Evolutionary conservation across 176 grass and related monocot species (phyloP).

Genomic region (Aegilops sharonensis): DNA sequence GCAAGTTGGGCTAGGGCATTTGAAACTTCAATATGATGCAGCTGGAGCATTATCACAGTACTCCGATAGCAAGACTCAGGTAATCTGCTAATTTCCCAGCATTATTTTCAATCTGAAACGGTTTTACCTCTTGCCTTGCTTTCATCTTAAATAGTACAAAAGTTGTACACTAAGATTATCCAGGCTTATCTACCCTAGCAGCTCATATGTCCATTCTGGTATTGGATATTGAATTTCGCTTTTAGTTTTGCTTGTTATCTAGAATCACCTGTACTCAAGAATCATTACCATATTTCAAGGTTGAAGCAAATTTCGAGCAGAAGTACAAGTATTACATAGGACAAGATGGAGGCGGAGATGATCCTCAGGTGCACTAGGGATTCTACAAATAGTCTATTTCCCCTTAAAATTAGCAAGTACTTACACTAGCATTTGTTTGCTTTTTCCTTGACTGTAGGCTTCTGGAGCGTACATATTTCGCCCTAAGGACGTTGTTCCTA

Average conservation of each 20-base stretch:
- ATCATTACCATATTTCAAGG: constrained; percentile 43
- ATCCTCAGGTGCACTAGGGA: constrained; percentile 67
- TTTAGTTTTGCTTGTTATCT: constrained; percentile 15
- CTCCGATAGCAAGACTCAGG: constrained; percentile 59
- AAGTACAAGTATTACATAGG: constrained; percentile 83
- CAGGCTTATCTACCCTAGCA: background rate
- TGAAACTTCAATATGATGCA: constrained; percentile 73
- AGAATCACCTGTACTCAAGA: constrained; percentile 19
- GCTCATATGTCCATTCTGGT: constrained; percentile 5
- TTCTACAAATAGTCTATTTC: constrained; percentile 8
- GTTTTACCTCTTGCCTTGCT: background rate
- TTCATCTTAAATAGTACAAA: background rate
- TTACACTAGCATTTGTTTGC: background rate
- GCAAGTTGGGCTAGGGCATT: constrained; percentile 64
- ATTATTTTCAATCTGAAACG: background rate
- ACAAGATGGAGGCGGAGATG: constrained; percentile 58
- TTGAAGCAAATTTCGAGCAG: constrained; percentile 63
- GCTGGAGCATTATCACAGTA: constrained; percentile 51
- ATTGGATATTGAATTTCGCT: background rate
- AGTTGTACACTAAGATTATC: constrained; percentile 11
- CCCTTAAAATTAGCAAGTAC: background rate
- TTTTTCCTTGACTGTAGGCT: constrained; percentile 56
- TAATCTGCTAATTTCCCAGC: constrained; percentile 37
- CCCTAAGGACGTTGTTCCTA: constrained; percentile 73
- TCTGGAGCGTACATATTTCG: constrained; percentile 97